These are phyloP conservation scores for Gossypium schwendimanii DNA, from an alignment of 441 rosid genomes.

Conservation along the genomic window DNA sequence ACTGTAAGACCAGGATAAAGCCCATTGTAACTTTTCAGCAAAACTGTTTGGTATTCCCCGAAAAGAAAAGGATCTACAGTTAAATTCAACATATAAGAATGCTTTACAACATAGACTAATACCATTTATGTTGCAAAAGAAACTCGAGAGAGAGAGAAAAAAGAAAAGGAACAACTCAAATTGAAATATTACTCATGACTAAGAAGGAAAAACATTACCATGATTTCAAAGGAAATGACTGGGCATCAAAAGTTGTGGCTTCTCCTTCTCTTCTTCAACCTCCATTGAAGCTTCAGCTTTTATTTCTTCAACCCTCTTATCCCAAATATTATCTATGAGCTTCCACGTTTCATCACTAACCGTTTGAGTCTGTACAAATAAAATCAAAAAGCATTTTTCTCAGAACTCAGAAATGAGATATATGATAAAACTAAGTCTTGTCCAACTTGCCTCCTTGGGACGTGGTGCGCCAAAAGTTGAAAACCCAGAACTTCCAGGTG, in stretches of 20 bases:
- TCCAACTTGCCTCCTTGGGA: slow-evolving; percentile 60
- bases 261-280: slow-evolving; percentile 66
- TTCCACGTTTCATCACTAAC: slow-evolving; percentile 83
- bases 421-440: neutral
- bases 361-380: slow-evolving; percentile 57
- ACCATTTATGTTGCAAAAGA: neutral
- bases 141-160: neutral
- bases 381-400: slow-evolving; percentile 6
- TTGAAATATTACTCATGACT: neutral
- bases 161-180: neutral
- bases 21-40: neutral
- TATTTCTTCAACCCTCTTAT: slow-evolving; percentile 63
- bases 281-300: slow-evolving; percentile 52
- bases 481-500: slow-evolving; percentile 95
- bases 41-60: neutral
- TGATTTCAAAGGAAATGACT: slow-evolving; percentile 64
- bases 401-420: slow-evolving; percentile 10
- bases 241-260: slow-evolving; percentile 79
- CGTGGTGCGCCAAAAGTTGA: slow-evolving; percentile 91
- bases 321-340: slow-evolving; percentile 78
- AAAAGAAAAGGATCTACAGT: neutral
- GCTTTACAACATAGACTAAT: neutral
- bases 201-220: neutral
- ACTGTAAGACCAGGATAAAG: neutral
- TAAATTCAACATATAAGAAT: neutral